A percentile compares a stretch with the other conserved stretches of the same genome.
Conservation (phyloP, 2,329 filamentous ascomycete genomes). For the Elsinoe fawcettii region DNA sequence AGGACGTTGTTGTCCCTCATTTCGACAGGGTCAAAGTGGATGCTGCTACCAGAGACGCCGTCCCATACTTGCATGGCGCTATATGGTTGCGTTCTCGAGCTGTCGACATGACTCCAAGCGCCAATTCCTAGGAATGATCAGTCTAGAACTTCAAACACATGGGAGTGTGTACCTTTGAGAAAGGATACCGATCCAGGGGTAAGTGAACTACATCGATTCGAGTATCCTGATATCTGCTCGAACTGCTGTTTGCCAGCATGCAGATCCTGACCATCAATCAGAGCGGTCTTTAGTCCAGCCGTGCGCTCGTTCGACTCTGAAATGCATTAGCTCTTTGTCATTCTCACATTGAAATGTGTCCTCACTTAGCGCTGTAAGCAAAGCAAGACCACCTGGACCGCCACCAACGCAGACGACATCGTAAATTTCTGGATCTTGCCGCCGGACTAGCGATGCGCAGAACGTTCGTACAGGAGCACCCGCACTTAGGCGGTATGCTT, state of each 20-base stretch:
- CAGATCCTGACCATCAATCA: constrained; percentile 85
- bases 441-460: neutral
- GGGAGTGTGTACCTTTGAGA: constrained; percentile 46
- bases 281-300: constrained; percentile 69
- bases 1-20: constrained; percentile 7
- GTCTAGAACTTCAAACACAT: neutral
- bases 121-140: constrained; percentile 52
- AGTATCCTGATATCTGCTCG: constrained; percentile 62
- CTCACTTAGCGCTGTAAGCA: constrained; percentile 37
- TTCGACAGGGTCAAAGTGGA: constrained; percentile 57
- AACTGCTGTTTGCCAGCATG: constrained; percentile 59
- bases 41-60: constrained; percentile 75
- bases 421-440: constrained; percentile 62
- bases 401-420: constrained; percentile 90
- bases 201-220: constrained; percentile 91
- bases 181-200: constrained; percentile 83
- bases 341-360: too few relatives aligned
- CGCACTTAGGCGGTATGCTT: neutral
- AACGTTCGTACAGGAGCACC: neutral
- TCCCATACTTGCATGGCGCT: constrained; percentile 99
- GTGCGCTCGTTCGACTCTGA: constrained; percentile 36
- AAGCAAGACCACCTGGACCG: constrained; percentile 71
- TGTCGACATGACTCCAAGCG: constrained; percentile 71
- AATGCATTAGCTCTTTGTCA: too few relatives aligned
- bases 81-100: constrained; percentile 72